Percentiles rank a stretch among this genome's conserved stretches.
Conservation (phyloP, 495 filamentous ascomycete genomes). For the Penicillium maclennaniae region DNA sequence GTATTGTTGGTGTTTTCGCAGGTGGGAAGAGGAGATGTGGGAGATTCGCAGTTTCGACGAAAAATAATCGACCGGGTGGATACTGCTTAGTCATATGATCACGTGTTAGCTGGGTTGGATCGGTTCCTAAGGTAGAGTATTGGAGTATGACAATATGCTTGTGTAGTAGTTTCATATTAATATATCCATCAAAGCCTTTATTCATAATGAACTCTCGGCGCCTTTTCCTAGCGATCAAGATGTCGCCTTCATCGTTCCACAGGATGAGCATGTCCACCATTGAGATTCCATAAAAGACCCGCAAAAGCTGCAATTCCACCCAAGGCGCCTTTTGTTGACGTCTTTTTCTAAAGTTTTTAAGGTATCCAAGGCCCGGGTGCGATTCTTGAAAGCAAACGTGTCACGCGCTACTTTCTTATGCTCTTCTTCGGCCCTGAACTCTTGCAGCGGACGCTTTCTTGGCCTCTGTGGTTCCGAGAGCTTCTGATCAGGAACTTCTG, state of each 20-base stretch:
- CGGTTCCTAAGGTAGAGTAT: background rate
- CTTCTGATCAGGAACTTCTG: background rate
- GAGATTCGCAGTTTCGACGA: background rate
- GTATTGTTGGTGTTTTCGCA: background rate
- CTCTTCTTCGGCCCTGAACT: constrained; percentile 2
- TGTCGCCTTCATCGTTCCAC: constrained; percentile 62
- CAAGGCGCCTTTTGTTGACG: constrained; percentile 45
- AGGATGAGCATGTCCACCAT: constrained; percentile 76
- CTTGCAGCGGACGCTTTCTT: constrained; percentile 22
- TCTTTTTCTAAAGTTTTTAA: constrained; percentile 37
- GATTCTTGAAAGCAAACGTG: constrained; percentile 34
- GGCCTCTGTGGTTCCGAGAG: constrained; percentile 11
- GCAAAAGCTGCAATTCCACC: constrained; percentile 69
- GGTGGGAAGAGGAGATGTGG: constrained; percentile 1
- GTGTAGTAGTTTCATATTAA: background rate
- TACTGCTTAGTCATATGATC: background rate
- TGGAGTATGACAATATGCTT: background rate
- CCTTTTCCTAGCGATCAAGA: constrained; percentile 30
- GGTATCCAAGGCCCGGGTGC: constrained; percentile 33
- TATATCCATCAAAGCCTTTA: background rate
- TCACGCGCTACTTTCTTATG: constrained; percentile 11
- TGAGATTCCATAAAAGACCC: constrained; percentile 62
- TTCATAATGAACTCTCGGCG: background rate
- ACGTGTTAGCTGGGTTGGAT: background rate
- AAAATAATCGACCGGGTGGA: background rate